A percentile compares a stretch with the other conserved stretches of the same genome.
Evolutionary conservation across 202 grass and related monocot species (phyloP).

Genomic region (Schoenoplectus tabernaemontani): DNA sequence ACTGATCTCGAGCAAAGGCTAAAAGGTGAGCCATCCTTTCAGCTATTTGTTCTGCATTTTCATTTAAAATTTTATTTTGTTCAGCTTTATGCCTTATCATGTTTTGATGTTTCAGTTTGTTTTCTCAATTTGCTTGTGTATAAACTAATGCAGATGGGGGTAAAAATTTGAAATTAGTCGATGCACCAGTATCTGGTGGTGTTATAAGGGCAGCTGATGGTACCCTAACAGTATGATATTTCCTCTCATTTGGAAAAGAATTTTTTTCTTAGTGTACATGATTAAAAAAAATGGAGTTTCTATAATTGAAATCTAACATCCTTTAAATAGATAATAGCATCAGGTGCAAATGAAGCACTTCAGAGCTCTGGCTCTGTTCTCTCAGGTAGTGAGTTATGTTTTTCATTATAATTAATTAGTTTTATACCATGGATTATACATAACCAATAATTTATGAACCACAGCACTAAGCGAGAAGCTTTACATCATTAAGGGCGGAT

Average conservation of each 20-base stretch:
- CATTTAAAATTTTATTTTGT: neutral
- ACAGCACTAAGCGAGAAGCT: slow-evolving; percentile 92
- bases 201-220: slow-evolving; percentile 90
- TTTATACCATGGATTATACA: neutral
- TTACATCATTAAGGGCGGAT: slow-evolving; percentile 95
- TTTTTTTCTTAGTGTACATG: neutral
- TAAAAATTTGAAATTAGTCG: slow-evolving; percentile 41
- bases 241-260: neutral
- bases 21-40: slow-evolving; percentile 44
- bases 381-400: slow-evolving; percentile 44
- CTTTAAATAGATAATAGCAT: slow-evolving; percentile 75
- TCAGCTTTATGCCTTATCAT: neutral
- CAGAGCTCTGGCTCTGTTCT: slow-evolving; percentile 53
- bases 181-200: slow-evolving; percentile 93
- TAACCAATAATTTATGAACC: slow-evolving; percentile 16
- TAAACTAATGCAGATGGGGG: slow-evolving; percentile 48
- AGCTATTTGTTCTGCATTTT: neutral
- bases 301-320: slow-evolving; percentile 15
- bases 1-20: slow-evolving; percentile 61
- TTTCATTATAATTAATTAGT: slow-evolving; percentile 13
- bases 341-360: slow-evolving; percentile 76
- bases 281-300: neutral
- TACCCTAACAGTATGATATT: slow-evolving; percentile 59
- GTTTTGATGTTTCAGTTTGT: neutral
- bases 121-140: neutral